Base-by-base conservation (phyloP, 495 filamentous ascomycete species). In the Penicillium ochrochloron region DNA sequence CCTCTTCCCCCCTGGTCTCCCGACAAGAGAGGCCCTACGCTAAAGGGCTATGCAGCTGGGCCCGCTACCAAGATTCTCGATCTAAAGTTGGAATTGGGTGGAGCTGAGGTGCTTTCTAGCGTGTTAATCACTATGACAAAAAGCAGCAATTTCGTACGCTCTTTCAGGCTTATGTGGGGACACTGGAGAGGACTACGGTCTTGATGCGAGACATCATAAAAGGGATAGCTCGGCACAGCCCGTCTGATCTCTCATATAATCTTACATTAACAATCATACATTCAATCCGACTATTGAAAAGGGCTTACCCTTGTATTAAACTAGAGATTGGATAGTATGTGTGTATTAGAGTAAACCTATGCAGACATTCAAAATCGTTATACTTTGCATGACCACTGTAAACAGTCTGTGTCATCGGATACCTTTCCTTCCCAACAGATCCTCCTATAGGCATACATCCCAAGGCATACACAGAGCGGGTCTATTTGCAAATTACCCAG, bases 201-300 rank as follows among this genome's bases (percentile, higher is more conserved):
- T 56, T 51, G 60, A 68, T 62, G 63, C 63, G 70, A 73, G 66
- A 64, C 64, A 69, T 71, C 70, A 73, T 64, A 73, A 48, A 65
- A 70, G 67, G 64, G 67, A 66, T 66, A 55, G n/a, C 54, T 35
- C 46, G 42, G 42, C 51, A 53, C 27, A 12, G 46, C 15, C 44
- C 44, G 31, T 51, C 52, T 62, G 44, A 62, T 64, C 61, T 61
- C 63, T 59, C 57, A 50, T 27, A 50, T n/a, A 52, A 52, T 52
- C 12, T 17, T 52, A 57, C 56, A 60, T 57, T n/a, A 25, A 29
- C 33, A 23, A 35, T n/a, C 33, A 19, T n/a, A 29, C 41, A 15
- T 44, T 37, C 59, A 27, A 23, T 19, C 25, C 3, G 19, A 23
- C 44, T 48, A 21, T 48, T 48, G 44, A 23, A 19, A 12, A 48